Base-by-base conservation (phyloP, 768 basidiomycete genomes). In the Rhizopogon rudus region DNA sequence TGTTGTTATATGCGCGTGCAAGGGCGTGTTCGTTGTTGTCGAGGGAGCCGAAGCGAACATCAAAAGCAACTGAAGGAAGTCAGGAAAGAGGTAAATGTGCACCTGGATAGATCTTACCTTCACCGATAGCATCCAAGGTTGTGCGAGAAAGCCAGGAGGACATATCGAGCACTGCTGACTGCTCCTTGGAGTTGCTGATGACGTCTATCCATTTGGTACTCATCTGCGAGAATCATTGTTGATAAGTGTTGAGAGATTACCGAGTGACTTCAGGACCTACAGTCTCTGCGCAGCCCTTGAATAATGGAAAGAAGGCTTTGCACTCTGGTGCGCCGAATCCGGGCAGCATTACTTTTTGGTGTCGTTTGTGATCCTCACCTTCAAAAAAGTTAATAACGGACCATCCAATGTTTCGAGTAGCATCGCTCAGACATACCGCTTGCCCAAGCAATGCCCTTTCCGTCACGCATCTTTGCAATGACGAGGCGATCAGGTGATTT, bases 241-340 rank as follows among this genome's bases (percentile, higher is more conserved):
- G 6, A 41, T 16, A 25, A 12, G 10, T 17, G 33, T 25, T n/a
- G 25, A 6, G 13, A 17, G 29, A 43, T 20, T 44, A 5, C 25
- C 13, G 14, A 43, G 9, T 43, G 37, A 28, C 20, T 28, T 16
- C 13, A 25, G 25, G 10, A 17, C 61, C 31, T 41, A 71, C 70
- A 25, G 61, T 56, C 51, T 63, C 62, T 1, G 63, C 71, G 10
- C 61, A 75, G 54, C 69, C 71, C 39, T 67, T 72, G 66, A 83
- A 83, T 46, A 82, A 68, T 25, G 73, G 68, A 6, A 82, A 70
- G 55, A 79, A 81, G 1, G 81, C 72, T 53, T 75, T 81, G 31
- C 76, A 73, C 58, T 82, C 79, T 0, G 76, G 75, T 8, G 65
- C 73, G 51, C 81, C 80, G 55, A 84, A 83, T 3, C 79, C 81